A percentile compares a stretch with the other conserved stretches of the same genome.
These are phyloP conservation scores for Alternaria atra DNA, from an alignment of 2,329 filamentous ascomycete genomes.

Conservation along the genomic window DNA sequence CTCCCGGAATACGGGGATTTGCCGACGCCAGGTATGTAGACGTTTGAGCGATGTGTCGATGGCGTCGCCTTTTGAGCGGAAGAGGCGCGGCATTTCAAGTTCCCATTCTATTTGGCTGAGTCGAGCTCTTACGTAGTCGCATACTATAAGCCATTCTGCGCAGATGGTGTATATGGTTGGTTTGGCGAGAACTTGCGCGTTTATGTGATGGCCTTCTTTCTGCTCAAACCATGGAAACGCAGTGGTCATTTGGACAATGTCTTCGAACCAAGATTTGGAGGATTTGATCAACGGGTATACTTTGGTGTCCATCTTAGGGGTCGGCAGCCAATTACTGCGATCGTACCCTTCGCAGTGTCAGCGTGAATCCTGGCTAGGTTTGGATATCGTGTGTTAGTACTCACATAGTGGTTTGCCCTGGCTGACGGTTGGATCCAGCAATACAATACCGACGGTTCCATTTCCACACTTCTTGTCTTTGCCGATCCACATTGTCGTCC, in stretches of 20 bases:
- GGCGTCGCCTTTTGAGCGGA: conserved; percentile 46
- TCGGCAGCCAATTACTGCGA: conserved; percentile 51
- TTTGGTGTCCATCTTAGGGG: conserved; percentile 32
- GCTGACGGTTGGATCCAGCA: conserved; percentile 55
- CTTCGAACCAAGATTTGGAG: conserved; percentile 48
- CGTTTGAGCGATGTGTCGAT: conserved; percentile 54
- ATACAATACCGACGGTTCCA: conserved; percentile 47
- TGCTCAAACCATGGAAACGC: conserved; percentile 46
- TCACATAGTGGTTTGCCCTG: conserved; percentile 52
- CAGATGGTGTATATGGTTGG: conserved; percentile 47
- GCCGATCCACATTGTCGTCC: conserved; percentile 55
- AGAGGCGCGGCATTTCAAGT: conserved; percentile 48
- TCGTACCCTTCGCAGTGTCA: conserved; percentile 42
- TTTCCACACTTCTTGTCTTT: conserved; percentile 28
- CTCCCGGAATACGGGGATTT: conserved; percentile 52
- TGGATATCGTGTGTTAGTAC: background rate
- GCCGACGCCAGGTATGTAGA: conserved; percentile 56
- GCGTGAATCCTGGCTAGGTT: background rate
- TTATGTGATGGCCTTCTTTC: conserved; percentile 18
- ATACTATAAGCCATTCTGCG: conserved; percentile 56
- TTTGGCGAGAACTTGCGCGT: conserved; percentile 33
- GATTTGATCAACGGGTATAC: conserved; percentile 23
- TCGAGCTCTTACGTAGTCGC: conserved; percentile 54
- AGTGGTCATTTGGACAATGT: conserved; percentile 47
- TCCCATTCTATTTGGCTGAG: conserved; percentile 39